Evolutionary conservation across 805 yeast species (phyloP), one percentile per base, ranked within the genome.

Genomic region (Gaillardinia entomophila): DNA sequence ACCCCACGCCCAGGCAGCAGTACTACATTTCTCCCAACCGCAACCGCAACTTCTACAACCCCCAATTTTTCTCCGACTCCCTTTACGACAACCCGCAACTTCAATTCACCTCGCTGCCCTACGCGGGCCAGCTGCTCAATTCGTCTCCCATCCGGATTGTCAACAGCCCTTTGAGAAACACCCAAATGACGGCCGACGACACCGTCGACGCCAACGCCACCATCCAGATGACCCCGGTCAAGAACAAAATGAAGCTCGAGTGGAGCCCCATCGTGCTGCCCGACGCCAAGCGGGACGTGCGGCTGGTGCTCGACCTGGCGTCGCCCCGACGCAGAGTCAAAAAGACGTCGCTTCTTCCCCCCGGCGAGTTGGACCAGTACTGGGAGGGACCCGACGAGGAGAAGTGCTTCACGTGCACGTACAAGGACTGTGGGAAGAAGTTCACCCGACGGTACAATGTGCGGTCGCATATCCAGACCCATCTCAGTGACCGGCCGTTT

Each of bases 401-500:
- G 30, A 82, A 80, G 38, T 66, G 72, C 19, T 94, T 73, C 60
- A 70, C 78, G 24, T 92, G 99, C 57, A 68, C 73, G 37, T 90
- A 68, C 56, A 74, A 82, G 12, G 69, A 70, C 34, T 92, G 99
- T 60, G 82, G 84, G 7, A 88, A 92, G 59, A 63, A 72, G 34
- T 90, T 92, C 59, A 78, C 88, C 6, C 71, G 98, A 50, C 70
- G 96, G 29, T 94, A 94, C 58, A 92, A 92, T 49, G 86, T 87
- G 10, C 68, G 97, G 40, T 86, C 96, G 0, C 99, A 92, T 56
- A 89, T 92, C 35, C 98, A 92, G 55, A 92, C 98, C 1, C 99
- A 92, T 66, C 61, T 92, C 31, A 80, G 90, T 53, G 98, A 94
- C 55, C 68, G 97, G 41, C 99, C 99, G 1, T 90, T 86, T 58